Evolutionary conservation across 1,284 basidiomycete genomes (phyloP).

Genomic region (Ustilago crameri): DNA sequence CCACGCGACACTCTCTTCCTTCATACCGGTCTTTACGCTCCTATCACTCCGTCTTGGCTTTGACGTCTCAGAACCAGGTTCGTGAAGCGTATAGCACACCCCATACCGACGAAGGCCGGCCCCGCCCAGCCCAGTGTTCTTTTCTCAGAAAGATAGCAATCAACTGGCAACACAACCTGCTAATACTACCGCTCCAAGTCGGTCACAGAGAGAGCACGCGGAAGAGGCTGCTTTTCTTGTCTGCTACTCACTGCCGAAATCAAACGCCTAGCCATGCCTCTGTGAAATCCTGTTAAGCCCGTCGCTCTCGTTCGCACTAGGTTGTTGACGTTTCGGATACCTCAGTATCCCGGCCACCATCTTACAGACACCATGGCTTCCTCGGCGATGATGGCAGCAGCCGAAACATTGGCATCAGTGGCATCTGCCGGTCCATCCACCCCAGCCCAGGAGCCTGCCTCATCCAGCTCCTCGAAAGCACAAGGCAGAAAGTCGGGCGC

Average conservation of each 20-base stretch:
- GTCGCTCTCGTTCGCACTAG: background rate
- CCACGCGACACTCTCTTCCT: slow-evolving; percentile 2
- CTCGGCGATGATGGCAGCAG: slow-evolving; percentile 52
- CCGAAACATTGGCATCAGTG: slow-evolving; percentile 50
- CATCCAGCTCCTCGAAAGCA: slow-evolving; percentile 5
- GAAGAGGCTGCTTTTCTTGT: no score
- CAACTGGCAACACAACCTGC: no score
- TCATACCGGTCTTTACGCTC: background rate
- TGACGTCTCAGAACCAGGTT: background rate
- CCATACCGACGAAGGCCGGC: no score
- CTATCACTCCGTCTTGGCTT: background rate
- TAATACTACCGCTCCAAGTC: no score
- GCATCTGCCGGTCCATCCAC: slow-evolving; percentile 43
- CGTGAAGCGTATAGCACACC: no score
- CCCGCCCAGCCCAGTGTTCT: no score
- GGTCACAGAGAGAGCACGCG: no score
- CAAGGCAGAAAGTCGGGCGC: slow-evolving; percentile 15
- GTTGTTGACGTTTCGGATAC: slow-evolving; percentile 3
- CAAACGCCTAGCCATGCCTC: no score
- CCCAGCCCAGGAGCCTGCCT: slow-evolving; percentile 16
- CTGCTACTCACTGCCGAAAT: no score
- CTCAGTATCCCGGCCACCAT: background rate
- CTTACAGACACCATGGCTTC: slow-evolving; percentile 27
- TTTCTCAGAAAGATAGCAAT: no score
- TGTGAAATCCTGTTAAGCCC: background rate